These are phyloP conservation scores for Acacia confusa DNA, from an alignment of 306 rosid species.

Conservation along the genomic window DNA sequence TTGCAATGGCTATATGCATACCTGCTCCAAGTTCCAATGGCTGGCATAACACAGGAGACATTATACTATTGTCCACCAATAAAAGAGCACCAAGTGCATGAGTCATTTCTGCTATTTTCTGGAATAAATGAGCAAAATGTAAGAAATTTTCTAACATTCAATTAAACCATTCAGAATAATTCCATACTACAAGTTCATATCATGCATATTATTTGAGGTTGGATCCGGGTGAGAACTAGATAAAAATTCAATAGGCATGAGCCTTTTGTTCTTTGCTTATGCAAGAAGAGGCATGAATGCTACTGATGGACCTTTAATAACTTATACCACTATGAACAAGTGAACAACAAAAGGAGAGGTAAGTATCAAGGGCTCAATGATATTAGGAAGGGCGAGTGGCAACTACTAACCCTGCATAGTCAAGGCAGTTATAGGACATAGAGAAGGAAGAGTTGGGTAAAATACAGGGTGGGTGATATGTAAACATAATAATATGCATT, in stretches of 20 bases:
- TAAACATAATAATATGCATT: no score
- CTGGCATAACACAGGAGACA: slow-evolving; percentile 88
- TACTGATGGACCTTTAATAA: not conserved
- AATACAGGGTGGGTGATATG: not conserved
- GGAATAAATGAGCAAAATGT: slow-evolving; percentile 30
- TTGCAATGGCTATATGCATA: slow-evolving; percentile 34
- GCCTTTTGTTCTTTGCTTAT: not conserved
- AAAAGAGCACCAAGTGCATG: slow-evolving; percentile 78
- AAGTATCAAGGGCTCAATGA: not conserved
- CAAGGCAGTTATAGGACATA: not conserved
- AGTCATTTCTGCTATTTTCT: slow-evolving; percentile 82
- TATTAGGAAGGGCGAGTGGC: not conserved
- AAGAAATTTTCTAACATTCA: not conserved
- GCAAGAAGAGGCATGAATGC: not conserved
- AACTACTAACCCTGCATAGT: not conserved
- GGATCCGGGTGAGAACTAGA: not conserved
- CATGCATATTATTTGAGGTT: not conserved
- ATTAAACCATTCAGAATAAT: slow-evolving; percentile 1
- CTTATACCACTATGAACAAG: not conserved
- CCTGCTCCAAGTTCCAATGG: slow-evolving; percentile 98
- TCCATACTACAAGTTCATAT: not conserved
- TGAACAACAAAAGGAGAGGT: not conserved
- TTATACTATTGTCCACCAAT: slow-evolving; percentile 91
- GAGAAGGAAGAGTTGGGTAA: not conserved
- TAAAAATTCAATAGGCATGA: not conserved